A percentile compares a stretch with the other conserved stretches of the same genome.
Conservation (phyloP, 805 yeast genomes). For the Wickerhamiella allomyrinae region DNA sequence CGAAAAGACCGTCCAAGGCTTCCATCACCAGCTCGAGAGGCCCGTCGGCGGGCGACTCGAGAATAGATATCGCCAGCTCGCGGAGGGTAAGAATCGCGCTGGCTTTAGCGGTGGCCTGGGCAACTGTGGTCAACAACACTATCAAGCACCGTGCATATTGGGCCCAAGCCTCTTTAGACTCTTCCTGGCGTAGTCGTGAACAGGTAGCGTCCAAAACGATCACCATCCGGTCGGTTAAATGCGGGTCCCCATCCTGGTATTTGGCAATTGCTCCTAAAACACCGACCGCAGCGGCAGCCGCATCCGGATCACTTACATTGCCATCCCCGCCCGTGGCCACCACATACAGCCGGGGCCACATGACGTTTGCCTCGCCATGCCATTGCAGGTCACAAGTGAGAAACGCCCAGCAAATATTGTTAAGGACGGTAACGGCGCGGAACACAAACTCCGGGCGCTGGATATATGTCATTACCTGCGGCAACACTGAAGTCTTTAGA, state of each 20-base stretch:
- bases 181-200: background rate
- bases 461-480: slow-evolving; percentile 24
- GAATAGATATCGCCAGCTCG: slow-evolving; percentile 7
- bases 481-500: slow-evolving; percentile 8
- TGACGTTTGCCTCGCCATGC: slow-evolving; percentile 20
- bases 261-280: slow-evolving; percentile 13
- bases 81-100: slow-evolving; percentile 3
- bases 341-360: slow-evolving; percentile 18
- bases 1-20: slow-evolving; percentile 53
- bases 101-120: background rate
- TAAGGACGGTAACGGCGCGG: slow-evolving; percentile 50
- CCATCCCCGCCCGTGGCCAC: slow-evolving; percentile 17
- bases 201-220: background rate
- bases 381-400: slow-evolving; percentile 23
- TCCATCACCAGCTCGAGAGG: slow-evolving; percentile 38
- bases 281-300: slow-evolving; percentile 18
- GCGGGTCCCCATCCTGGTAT: slow-evolving; percentile 16
- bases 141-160: background rate
- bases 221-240: background rate
- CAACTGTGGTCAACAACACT: background rate
- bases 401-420: slow-evolving; percentile 33
- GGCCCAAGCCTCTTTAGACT: background rate
- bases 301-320: slow-evolving; percentile 9
- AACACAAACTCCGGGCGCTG: slow-evolving; percentile 32
- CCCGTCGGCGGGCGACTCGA: slow-evolving; percentile 15